Evolutionary conservation across 1,139 yeast genomes (phyloP).

Genomic region (Geotrichum fermentans): DNA sequence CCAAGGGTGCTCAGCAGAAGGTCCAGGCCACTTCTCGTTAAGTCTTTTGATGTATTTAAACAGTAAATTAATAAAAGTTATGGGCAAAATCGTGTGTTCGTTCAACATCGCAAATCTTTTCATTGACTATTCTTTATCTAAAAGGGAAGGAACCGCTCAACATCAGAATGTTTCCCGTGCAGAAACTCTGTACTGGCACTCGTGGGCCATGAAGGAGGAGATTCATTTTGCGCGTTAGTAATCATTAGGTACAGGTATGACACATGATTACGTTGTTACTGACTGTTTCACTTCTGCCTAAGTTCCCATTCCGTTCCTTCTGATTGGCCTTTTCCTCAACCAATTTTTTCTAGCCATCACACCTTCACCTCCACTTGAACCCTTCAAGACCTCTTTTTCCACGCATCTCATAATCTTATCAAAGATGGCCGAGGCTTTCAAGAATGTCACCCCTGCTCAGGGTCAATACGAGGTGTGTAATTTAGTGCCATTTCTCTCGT

Average conservation of each 20-base stretch:
- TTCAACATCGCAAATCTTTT: background rate
- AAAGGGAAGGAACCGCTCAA: no score
- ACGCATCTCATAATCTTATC: background rate
- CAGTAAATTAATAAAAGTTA: slow-evolving; percentile 5
- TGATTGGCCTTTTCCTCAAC: background rate
- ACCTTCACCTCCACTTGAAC: slow-evolving; percentile 2
- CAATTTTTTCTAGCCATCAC: slow-evolving; percentile 4
- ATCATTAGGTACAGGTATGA: background rate
- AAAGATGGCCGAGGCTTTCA: slow-evolving; percentile 19
- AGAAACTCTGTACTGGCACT: background rate
- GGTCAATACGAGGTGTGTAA: slow-evolving; percentile 19
- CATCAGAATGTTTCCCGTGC: background rate
- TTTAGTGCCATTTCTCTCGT: background rate
- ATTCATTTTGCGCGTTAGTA: background rate
- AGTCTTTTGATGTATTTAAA: slow-evolving; percentile 27
- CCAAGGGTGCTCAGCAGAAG: slow-evolving; percentile 46
- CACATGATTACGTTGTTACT: background rate
- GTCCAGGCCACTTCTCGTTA: slow-evolving; percentile 96
- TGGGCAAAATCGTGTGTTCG: background rate
- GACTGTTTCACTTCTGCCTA: no score
- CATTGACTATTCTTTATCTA: no score
- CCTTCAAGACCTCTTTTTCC: slow-evolving; percentile 1
- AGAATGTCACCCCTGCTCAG: slow-evolving; percentile 20
- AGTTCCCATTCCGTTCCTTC: background rate
- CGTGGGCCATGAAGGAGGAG: background rate